These are phyloP conservation scores for Aspergillus flavus DNA, from an alignment of 2,329 filamentous ascomycete genomes.

Conservation along the genomic window DNA sequence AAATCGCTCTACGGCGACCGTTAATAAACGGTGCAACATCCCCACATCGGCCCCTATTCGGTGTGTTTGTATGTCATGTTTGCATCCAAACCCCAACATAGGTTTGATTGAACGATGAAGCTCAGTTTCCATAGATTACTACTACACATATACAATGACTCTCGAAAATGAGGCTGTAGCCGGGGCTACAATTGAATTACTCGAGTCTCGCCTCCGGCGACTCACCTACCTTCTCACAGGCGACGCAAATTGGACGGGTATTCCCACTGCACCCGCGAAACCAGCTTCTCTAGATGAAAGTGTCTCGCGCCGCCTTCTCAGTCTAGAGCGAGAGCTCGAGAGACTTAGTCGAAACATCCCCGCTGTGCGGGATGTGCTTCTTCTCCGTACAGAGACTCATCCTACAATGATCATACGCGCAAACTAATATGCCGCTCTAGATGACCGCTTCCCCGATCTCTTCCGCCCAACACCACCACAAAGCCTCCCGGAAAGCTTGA, in stretches of 20 bases:
- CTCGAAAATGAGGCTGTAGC: constrained; percentile 39
- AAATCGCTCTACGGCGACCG: neutral
- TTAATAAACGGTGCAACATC: constrained; percentile 3
- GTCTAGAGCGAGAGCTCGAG: constrained; percentile 41
- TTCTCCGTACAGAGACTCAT: constrained; percentile 39
- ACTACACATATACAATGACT: constrained; percentile 27
- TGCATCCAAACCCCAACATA: constrained; percentile 9
- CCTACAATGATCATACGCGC: neutral
- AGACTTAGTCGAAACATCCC: constrained; percentile 41
- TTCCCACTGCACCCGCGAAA: constrained; percentile 36
- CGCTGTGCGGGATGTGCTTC: constrained; percentile 45
- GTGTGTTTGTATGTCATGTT: constrained; percentile 20
- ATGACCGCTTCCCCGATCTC: constrained; percentile 45
- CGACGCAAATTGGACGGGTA: constrained; percentile 43
- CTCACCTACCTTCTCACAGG: constrained; percentile 50
- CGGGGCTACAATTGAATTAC: constrained; percentile 45
- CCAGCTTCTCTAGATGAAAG: constrained; percentile 41
- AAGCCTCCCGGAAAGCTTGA: constrained; percentile 39
- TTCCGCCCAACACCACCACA: constrained; percentile 40
- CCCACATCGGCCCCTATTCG: neutral
- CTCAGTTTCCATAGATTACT: neutral
- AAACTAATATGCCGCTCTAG: constrained; percentile 25
- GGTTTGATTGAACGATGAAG: neutral
- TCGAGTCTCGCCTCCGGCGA: constrained; percentile 47
- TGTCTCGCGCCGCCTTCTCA: constrained; percentile 41